phyloP scores from a whole-genome alignment of 495 filamentous ascomycete genomes.

The Cladorrhinum samala region DNA sequence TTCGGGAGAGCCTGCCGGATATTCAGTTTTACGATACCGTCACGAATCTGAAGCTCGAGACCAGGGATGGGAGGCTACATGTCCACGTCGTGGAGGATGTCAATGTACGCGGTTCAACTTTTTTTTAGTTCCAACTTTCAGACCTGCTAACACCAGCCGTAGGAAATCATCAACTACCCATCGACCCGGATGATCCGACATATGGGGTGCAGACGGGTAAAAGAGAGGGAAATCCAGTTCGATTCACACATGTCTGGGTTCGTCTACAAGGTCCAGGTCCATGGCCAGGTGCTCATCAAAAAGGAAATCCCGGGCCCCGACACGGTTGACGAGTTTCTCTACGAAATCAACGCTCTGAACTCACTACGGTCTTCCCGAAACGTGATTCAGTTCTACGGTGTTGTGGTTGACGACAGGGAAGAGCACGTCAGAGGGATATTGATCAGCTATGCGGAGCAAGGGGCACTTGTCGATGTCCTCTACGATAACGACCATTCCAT shows the following conservation, averaged over 20 bases:
- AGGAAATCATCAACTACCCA: slow-evolving; percentile 88
- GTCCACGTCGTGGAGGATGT: slow-evolving; percentile 98
- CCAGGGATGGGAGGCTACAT: slow-evolving; percentile 80
- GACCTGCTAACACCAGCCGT: slow-evolving; percentile 7
- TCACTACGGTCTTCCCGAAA: slow-evolving; percentile 63
- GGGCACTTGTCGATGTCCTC: slow-evolving; percentile 84
- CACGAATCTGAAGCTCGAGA: slow-evolving; percentile 93
- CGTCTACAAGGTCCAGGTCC: slow-evolving; percentile 83
- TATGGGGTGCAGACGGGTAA: slow-evolving; percentile 59
- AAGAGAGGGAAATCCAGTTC: slow-evolving; percentile 72
- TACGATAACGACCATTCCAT: slow-evolving; percentile 65
- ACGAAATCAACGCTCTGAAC: slow-evolving; percentile 93
- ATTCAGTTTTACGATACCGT: slow-evolving; percentile 95
- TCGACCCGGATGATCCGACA: slow-evolving; percentile 68
- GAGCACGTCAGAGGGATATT: slow-evolving; percentile 80
- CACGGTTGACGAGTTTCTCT: slow-evolving; percentile 93
- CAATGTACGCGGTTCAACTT: slow-evolving; percentile 45
- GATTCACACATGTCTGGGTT: slow-evolving; percentile 93
- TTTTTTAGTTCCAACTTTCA: not conserved
- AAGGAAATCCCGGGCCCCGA: slow-evolving; percentile 98
- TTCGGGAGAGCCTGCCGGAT: slow-evolving; percentile 81
- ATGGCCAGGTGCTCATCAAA: slow-evolving; percentile 73
- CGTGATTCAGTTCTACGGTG: slow-evolving; percentile 82
- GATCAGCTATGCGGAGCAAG: slow-evolving; percentile 82
- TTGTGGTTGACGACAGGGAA: slow-evolving; percentile 76